phyloP scores from a whole-genome alignment of 805 yeast genomes.

The Candida ulmi region DNA sequence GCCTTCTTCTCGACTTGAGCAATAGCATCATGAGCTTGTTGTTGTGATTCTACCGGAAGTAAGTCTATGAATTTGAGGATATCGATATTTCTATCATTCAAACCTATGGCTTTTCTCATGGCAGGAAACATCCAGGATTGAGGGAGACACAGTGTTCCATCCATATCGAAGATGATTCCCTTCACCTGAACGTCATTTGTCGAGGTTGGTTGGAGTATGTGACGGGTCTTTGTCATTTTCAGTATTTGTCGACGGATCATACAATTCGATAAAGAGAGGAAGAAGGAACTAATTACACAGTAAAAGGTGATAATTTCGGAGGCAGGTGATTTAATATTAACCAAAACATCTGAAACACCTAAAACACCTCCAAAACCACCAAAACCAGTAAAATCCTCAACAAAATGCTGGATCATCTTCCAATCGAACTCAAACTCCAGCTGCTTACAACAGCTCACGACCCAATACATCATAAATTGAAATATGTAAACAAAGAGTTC shows the following conservation, averaged over 20 bases:
- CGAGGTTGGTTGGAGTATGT: conserved; percentile 18
- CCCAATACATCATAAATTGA: conserved; percentile 25
- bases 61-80: conserved; percentile 46
- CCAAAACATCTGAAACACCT: too few species aligned
- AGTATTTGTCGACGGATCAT: too few species aligned
- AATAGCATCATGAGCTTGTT: conserved; percentile 40
- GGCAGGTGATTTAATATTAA: too few species aligned
- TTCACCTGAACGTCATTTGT: conserved; percentile 29
- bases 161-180: conserved; percentile 74
- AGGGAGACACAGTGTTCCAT: conserved; percentile 67
- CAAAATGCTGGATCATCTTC: conserved; percentile 23
- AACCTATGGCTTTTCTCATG: conserved; percentile 56
- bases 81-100: conserved; percentile 39
- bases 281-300: too few species aligned
- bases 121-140: conserved; percentile 53
- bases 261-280: too few species aligned
- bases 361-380: too few species aligned
- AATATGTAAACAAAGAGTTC: conserved; percentile 36
- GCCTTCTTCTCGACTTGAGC: conserved; percentile 54
- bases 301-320: too few species aligned
- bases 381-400: too few species aligned
- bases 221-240: neutral
- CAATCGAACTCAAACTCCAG: conserved; percentile 37
- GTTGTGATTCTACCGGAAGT: conserved; percentile 33
- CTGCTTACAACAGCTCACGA: conserved; percentile 22